Evolutionary conservation across 352 stramenopile species (phyloP).

Genomic region (Phytophthora citricola): DNA sequence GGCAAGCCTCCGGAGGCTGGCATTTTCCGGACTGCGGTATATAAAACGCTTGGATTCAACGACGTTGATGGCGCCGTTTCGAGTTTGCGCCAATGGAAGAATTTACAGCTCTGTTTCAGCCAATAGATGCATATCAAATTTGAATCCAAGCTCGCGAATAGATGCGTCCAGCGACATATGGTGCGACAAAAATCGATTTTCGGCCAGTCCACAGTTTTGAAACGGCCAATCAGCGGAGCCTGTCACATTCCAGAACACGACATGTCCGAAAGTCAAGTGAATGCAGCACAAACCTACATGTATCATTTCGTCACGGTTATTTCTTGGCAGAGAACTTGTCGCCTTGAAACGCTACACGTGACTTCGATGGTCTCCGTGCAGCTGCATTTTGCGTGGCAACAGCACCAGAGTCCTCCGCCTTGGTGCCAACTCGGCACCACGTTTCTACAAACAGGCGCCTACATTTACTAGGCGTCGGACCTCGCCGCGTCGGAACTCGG

Average conservation of each 20-base stretch:
- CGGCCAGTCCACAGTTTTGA: constrained; percentile 7
- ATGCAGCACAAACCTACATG: background rate
- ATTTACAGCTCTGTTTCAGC: no score
- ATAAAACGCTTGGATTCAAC: constrained; percentile 34
- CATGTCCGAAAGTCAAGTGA: constrained; percentile 2
- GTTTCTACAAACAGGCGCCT: constrained; percentile 2
- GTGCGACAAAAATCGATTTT: constrained; percentile 34
- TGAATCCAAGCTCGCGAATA: constrained; percentile 1
- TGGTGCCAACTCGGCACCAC: background rate
- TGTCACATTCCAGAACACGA: constrained; percentile 13
- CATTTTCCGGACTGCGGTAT: constrained; percentile 18
- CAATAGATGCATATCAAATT: no score
- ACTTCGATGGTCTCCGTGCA: background rate
- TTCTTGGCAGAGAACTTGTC: background rate
- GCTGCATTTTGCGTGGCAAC: background rate
- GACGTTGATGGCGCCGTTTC: background rate
- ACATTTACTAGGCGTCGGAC: constrained; percentile 8
- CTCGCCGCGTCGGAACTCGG: constrained; percentile 10
- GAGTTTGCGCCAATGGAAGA: background rate
- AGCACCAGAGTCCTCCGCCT: background rate
- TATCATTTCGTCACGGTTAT: background rate
- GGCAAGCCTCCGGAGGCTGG: constrained; percentile 1
- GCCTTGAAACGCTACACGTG: constrained; percentile 1
- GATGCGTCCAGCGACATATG: constrained; percentile 21
- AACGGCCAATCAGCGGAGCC: constrained; percentile 8